These are phyloP conservation scores for Penicillium capsulatum DNA, from an alignment of 2,329 filamentous ascomycete genomes.

Conservation along the genomic window DNA sequence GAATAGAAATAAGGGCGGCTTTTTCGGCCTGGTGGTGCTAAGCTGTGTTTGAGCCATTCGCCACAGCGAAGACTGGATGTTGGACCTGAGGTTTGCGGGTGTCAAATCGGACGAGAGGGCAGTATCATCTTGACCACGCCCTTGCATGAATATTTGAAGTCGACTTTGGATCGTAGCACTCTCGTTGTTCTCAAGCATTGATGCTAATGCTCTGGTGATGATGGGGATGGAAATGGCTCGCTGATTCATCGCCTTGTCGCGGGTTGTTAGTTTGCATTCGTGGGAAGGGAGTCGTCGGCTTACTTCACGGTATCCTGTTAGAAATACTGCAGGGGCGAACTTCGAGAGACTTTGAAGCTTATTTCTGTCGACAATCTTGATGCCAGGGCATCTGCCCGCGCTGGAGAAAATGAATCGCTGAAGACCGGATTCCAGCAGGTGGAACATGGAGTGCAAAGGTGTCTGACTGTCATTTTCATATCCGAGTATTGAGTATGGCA, in stretches of 20 bases:
- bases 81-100: slow-evolving; percentile 10
- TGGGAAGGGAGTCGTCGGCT: background rate
- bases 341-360: slow-evolving; percentile 18
- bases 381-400: slow-evolving; percentile 2
- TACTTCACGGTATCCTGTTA: slow-evolving; percentile 30
- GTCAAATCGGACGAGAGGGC: background rate
- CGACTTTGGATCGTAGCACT: slow-evolving; percentile 9
- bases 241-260: slow-evolving; percentile 37
- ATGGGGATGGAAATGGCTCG: slow-evolving; percentile 33
- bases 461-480: background rate
- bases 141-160: too few species aligned
- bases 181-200: slow-evolving; percentile 22
- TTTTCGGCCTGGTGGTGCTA: slow-evolving; percentile 13
- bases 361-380: slow-evolving; percentile 2
- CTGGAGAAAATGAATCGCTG: slow-evolving; percentile 16
- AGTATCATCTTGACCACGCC: too few species aligned
- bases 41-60: slow-evolving; percentile 28
- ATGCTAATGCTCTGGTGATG: slow-evolving; percentile 33
- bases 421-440: slow-evolving; percentile 28
- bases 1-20: background rate
- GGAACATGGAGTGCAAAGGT: slow-evolving; percentile 6
- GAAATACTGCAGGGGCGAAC: slow-evolving; percentile 31
- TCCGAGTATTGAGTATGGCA: background rate
- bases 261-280: background rate
- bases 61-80: slow-evolving; percentile 33